These are phyloP conservation scores for Blastobotrys ciferrii DNA, from an alignment of 1,139 yeast species.

Conservation along the genomic window DNA sequence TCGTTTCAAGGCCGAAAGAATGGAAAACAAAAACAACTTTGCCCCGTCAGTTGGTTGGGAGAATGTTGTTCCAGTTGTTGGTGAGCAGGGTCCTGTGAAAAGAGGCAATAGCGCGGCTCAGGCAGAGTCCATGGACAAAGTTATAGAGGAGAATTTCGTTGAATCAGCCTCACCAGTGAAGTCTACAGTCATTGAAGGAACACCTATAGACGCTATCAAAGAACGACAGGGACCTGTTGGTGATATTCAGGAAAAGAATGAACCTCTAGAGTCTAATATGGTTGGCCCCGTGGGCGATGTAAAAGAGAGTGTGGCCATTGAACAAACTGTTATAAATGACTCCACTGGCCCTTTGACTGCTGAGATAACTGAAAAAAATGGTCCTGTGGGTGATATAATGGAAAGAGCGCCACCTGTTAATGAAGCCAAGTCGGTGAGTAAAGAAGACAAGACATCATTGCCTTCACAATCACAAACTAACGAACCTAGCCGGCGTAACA, in stretches of 20 bases:
- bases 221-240: slow-evolving; percentile 18
- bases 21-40: slow-evolving; percentile 9
- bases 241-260: slow-evolving; percentile 14
- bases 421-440: neutral
- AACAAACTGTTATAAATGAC: neutral
- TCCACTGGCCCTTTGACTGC: no score
- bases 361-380: no score
- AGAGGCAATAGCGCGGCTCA: neutral
- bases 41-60: neutral
- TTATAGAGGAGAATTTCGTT: no score
- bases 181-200: no score
- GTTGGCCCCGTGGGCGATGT: neutral
- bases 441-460: neutral
- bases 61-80: neutral
- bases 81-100: neutral
- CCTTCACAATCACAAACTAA: neutral
- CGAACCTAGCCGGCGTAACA: neutral
- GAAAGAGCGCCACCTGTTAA: neutral
- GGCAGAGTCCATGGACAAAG: no score
- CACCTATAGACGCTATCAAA: no score
- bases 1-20: slow-evolving; percentile 33
- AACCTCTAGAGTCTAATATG: neutral
- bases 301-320: neutral
- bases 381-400: slow-evolving; percentile 4
- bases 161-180: no score